Evolutionary conservation across 805 yeast genomes (phyloP).

Genomic region (Sugiyamaella mastotermitis): DNA sequence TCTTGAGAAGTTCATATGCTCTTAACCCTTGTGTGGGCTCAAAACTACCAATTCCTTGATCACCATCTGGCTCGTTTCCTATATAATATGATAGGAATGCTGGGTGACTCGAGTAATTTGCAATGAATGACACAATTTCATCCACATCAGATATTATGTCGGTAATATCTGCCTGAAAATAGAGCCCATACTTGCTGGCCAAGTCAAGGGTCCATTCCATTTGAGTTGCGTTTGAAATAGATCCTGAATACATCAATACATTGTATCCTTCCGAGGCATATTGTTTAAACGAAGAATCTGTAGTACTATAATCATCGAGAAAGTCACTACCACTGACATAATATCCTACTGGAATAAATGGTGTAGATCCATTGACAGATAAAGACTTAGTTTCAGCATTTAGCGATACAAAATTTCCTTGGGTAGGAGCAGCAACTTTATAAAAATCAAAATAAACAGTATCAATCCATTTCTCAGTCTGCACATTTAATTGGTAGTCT

Average conservation of each 20-base stretch:
- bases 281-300: conserved; percentile 3
- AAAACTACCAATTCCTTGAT: conserved; percentile 11
- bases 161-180: conserved; percentile 12
- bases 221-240: conserved; percentile 7
- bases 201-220: conserved; percentile 11
- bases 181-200: conserved; percentile 7
- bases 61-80: conserved; percentile 14
- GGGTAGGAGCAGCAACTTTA: conserved; percentile 5
- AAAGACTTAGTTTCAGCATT: conserved; percentile 3
- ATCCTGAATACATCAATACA: conserved; percentile 11
- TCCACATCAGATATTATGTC: conserved; percentile 6
- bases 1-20: conserved; percentile 9
- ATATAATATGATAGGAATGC: conserved; percentile 11
- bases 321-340: conserved; percentile 7
- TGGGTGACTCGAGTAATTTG: conserved; percentile 7
- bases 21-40: conserved; percentile 6
- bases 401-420: conserved; percentile 4
- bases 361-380: conserved; percentile 4
- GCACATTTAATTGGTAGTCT: conserved; percentile 2
- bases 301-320: conserved; percentile 2
- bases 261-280: conserved; percentile 13
- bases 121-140: conserved; percentile 5
- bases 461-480: conserved; percentile 3
- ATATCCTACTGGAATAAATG: conserved; percentile 12
- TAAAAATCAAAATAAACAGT: conserved; percentile 10